Evolutionary conservation across 202 grass and related monocot genomes (phyloP).

Genomic region (Miscanthus sacchariflorus): DNA sequence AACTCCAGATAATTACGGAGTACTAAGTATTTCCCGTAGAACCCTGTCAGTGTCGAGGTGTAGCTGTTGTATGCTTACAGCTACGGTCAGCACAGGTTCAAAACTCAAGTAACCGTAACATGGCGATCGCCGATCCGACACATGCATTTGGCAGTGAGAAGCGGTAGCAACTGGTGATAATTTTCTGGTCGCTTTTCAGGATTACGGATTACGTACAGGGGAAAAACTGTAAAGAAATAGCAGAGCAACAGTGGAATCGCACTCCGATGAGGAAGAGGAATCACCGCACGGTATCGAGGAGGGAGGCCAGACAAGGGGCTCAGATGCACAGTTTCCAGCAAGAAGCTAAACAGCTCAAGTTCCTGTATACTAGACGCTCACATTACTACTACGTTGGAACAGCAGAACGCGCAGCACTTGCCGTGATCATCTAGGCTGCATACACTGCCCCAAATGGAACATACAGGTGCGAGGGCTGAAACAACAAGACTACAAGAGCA

Average conservation of each 20-base stretch:
- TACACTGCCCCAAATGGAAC: not conserved
- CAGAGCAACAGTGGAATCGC: slow-evolving; percentile 36
- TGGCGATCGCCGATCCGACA: slow-evolving; percentile 5
- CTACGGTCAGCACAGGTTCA: not conserved
- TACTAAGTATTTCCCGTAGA: not conserved
- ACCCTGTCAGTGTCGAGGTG: not conserved
- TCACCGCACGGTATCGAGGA: not conserved
- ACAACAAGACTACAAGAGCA: not conserved
- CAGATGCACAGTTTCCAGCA: not conserved
- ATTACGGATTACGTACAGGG: not conserved
- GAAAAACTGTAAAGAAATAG: slow-evolving; percentile 8
- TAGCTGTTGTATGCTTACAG: not conserved
- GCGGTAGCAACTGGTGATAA: not conserved
- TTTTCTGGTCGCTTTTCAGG: not conserved
- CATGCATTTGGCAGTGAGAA: not conserved
- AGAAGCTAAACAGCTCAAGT: not conserved
- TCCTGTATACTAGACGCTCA: slow-evolving; percentile 18
- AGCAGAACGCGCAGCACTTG: slow-evolving; percentile 27
- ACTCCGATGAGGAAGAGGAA: slow-evolving; percentile 49
- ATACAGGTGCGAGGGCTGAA: not conserved
- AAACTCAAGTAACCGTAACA: not conserved
- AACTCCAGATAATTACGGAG: not conserved
- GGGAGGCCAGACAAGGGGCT: slow-evolving; percentile 8
- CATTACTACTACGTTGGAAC: not conserved
- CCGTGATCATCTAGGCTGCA: slow-evolving; percentile 23